Conservation (phyloP, 192 early-diverging fungal species). For the Gorgonomyces haynaldii region DNA sequence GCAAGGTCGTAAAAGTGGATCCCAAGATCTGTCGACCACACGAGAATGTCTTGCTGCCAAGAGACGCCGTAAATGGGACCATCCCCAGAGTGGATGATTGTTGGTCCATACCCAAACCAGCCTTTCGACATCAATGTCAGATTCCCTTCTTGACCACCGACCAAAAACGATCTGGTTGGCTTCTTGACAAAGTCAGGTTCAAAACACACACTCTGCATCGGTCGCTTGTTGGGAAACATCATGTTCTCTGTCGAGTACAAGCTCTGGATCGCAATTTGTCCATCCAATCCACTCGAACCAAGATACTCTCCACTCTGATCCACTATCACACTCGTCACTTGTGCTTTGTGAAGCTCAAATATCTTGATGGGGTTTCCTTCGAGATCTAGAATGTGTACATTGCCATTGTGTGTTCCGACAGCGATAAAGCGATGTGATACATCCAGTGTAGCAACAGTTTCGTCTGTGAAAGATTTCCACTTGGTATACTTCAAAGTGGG, state of each 20-base stretch:
- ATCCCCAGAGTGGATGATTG: conserved; percentile 72
- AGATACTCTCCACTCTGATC: conserved; percentile 71
- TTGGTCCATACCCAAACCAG: conserved; percentile 80
- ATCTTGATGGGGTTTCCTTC: conserved; percentile 81
- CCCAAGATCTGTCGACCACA: conserved; percentile 90
- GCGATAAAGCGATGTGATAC: conserved; percentile 6
- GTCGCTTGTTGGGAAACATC: conserved; percentile 69
- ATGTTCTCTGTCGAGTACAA: conserved; percentile 62
- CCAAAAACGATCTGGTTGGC: conserved; percentile 65
- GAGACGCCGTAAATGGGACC: conserved; percentile 78
- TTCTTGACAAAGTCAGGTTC: conserved; percentile 79
- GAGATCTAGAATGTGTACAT: conserved; percentile 81
- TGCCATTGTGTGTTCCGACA: conserved; percentile 22
- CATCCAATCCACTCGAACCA: conserved; percentile 20
- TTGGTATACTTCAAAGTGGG: conserved; percentile 1
- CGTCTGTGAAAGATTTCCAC: not conserved
- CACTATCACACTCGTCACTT: conserved; percentile 79
- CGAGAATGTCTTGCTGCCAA: conserved; percentile 77
- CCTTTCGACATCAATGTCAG: conserved; percentile 78
- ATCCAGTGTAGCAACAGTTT: not conserved
- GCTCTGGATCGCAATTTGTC: conserved; percentile 76
- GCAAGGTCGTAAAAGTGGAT: conserved; percentile 74
- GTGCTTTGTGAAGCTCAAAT: conserved; percentile 71
- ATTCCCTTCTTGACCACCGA: conserved; percentile 82
- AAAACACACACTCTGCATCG: conserved; percentile 78